These are phyloP conservation scores for Gomphus bonarii DNA, from an alignment of 1,284 basidiomycete species.

Conservation along the genomic window DNA sequence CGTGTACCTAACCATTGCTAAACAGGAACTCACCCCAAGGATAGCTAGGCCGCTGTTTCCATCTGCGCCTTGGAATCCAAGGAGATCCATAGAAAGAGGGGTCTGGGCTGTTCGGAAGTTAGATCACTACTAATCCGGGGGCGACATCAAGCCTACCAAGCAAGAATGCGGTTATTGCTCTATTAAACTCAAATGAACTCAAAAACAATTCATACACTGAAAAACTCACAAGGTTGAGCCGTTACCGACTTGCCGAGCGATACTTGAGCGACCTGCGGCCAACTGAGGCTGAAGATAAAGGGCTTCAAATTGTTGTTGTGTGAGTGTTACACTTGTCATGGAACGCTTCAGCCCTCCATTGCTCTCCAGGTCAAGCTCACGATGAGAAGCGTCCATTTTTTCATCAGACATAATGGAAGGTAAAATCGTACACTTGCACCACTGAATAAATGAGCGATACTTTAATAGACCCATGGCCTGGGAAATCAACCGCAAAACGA, in stretches of 20 bases:
- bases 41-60: slow-evolving; percentile 13
- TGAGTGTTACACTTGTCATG: slow-evolving; percentile 16
- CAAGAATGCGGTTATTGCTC: slow-evolving; percentile 15
- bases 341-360: slow-evolving; percentile 7
- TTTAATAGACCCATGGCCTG: neutral
- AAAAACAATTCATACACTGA: neutral
- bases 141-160: neutral
- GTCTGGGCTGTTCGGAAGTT: slow-evolving; percentile 12
- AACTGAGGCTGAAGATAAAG: slow-evolving; percentile 15
- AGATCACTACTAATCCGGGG: neutral
- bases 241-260: slow-evolving; percentile 14
- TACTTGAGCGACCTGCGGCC: slow-evolving; percentile 1
- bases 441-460: too few species aligned
- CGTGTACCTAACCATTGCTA: neutral
- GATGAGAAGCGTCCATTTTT: slow-evolving; percentile 12
- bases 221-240: slow-evolving; percentile 15
- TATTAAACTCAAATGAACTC: neutral
- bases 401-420: slow-evolving; percentile 13
- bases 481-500: neutral
- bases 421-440: neutral
- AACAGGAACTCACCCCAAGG: slow-evolving; percentile 13
- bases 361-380: slow-evolving; percentile 5
- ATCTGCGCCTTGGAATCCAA: slow-evolving; percentile 15
- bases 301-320: slow-evolving; percentile 16
- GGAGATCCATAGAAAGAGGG: slow-evolving; percentile 15